These are phyloP conservation scores for Yamadazyma oceani DNA, from an alignment of 1,139 yeast genomes.

Conservation along the genomic window DNA sequence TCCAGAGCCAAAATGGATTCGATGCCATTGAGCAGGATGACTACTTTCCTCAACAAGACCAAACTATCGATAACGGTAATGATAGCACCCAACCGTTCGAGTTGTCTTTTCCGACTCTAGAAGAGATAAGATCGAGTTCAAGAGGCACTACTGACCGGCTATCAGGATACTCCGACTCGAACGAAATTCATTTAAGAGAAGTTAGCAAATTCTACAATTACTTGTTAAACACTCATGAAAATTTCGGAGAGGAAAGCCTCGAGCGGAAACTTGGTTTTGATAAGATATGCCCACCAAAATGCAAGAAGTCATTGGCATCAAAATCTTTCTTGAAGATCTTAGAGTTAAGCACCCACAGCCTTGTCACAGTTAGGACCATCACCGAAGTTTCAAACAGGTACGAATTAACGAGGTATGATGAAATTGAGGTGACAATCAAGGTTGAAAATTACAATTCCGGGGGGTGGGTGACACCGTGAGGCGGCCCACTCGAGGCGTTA, in stretches of 20 bases:
- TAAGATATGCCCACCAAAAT: slow-evolving; percentile 13
- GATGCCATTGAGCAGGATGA: slow-evolving; percentile 8
- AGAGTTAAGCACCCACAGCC: slow-evolving; percentile 30
- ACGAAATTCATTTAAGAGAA: neutral
- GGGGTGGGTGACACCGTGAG: neutral
- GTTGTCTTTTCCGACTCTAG: slow-evolving; percentile 17
- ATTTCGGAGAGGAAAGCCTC: neutral
- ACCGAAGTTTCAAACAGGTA: slow-evolving; percentile 1
- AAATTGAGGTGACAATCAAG: neutral
- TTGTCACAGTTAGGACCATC: slow-evolving; percentile 6
- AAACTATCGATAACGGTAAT: no score
- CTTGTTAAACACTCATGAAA: neutral
- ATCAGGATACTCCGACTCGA: neutral
- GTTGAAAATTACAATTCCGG: neutral
- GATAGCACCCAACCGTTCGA: slow-evolving; percentile 10
- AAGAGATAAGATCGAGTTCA: slow-evolving; percentile 1
- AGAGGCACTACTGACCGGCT: neutral
- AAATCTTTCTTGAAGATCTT: slow-evolving; percentile 40
- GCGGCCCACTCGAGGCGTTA: neutral
- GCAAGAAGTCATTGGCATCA: slow-evolving; percentile 29
- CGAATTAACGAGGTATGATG: slow-evolving; percentile 1
- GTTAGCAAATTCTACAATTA: slow-evolving; percentile 3
- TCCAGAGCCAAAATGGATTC: neutral
- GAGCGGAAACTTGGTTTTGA: slow-evolving; percentile 5
- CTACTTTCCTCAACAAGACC: no score